Percentiles rank a stretch among this genome's conserved stretches.
Conservation (phyloP, 306 rosid species). For the Inga oerstediana region DNA sequence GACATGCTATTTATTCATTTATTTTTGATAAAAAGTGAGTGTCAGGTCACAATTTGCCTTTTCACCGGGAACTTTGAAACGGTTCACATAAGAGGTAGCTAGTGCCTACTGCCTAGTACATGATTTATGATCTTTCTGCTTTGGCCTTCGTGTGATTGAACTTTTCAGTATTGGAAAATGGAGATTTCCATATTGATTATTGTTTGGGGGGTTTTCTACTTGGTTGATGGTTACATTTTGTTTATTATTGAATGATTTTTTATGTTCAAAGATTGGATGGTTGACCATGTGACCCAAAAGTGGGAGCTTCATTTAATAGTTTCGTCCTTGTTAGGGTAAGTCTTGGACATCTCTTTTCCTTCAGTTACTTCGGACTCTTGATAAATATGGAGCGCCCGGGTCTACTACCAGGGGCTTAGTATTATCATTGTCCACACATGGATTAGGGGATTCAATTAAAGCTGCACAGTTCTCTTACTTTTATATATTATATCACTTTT, state of each 20-base stretch:
- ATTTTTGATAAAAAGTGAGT: neutral
- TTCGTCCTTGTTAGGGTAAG: conserved; percentile 19
- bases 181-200: conserved; percentile 6
- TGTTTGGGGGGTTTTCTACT: neutral
- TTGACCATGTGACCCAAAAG: neutral
- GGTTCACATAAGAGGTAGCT: neutral
- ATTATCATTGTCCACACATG: neutral
- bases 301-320: conserved; percentile 23
- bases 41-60: neutral
- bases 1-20: neutral
- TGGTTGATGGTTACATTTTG: neutral
- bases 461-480: neutral
- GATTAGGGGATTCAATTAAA: neutral
- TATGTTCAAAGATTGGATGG: neutral
- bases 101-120: too few species aligned
- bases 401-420: neutral
- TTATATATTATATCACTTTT: neutral
- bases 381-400: conserved; percentile 20
- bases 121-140: neutral
- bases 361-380: neutral
- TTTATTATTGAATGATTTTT: neutral
- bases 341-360: conserved; percentile 19
- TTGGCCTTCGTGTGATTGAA: neutral
- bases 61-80: neutral
- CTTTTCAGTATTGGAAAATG: neutral